phyloP scores from a whole-genome alignment of 495 filamentous ascomycete species.

The Achaetomiella virescens region DNA sequence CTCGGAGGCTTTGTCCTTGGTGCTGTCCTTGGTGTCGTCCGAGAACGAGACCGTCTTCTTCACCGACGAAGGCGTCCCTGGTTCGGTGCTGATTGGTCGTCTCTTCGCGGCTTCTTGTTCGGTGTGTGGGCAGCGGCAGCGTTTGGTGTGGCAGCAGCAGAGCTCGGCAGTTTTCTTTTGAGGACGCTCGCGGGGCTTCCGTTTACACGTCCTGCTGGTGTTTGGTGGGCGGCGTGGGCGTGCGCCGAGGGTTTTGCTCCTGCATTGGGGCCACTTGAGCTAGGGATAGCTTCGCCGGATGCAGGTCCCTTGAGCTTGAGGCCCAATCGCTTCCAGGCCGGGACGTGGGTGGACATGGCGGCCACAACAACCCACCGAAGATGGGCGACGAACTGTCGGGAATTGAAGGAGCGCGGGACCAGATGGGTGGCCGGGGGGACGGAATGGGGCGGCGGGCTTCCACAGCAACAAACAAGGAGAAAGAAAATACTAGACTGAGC shows the following conservation, averaged over 20 bases:
- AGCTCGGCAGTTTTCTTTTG: constrained; percentile 29
- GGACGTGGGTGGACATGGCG: constrained; percentile 44
- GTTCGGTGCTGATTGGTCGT: constrained; percentile 11
- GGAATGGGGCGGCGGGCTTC: constrained; percentile 6
- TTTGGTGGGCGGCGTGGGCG: constrained; percentile 15
- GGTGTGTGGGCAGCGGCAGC: constrained; percentile 26
- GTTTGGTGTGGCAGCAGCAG: constrained; percentile 15
- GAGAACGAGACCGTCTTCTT: constrained; percentile 76
- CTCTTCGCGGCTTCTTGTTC: constrained; percentile 25
- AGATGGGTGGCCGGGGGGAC: constrained; percentile 6
- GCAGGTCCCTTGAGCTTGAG: constrained; percentile 60
- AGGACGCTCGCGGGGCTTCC: constrained; percentile 27
- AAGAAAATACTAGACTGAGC: constrained; percentile 4
- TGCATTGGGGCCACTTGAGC: constrained; percentile 12
- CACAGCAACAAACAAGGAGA: neutral
- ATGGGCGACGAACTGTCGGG: constrained; percentile 3
- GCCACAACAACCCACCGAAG: neutral
- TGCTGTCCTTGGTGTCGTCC: constrained; percentile 56
- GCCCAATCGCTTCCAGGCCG: constrained; percentile 72
- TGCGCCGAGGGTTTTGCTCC: constrained; percentile 12
- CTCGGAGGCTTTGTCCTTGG: constrained; percentile 29
- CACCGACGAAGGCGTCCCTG: constrained; percentile 13
- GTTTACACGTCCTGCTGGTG: constrained; percentile 8
- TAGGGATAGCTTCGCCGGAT: constrained; percentile 42
- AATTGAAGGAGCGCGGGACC: constrained; percentile 14